A percentile compares a stretch with the other conserved stretches of the same genome.
Conservation (phyloP, 441 rosid species). For the Kokia cookei region DNA sequence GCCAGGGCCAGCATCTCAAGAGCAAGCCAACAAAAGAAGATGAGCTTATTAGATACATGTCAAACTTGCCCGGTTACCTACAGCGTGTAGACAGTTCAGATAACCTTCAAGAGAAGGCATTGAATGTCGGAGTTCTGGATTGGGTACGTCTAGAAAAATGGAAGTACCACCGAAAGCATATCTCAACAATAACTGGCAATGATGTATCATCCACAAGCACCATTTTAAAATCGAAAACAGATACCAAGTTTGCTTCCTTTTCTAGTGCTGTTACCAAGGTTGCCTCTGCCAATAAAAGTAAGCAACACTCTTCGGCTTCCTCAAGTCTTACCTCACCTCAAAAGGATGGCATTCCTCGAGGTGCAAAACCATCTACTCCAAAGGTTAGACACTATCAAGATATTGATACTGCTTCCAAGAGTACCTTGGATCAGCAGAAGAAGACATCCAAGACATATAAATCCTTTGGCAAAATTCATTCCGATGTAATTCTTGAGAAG, state of each 20-base stretch:
- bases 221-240: conserved; percentile 18
- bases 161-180: conserved; percentile 32
- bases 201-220: conserved; percentile 17
- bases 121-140: conserved; percentile 85
- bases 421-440: conserved; percentile 32
- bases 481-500: conserved; percentile 18
- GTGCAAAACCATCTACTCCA: conserved; percentile 15
- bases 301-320: conserved; percentile 14
- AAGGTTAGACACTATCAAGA: conserved; percentile 25
- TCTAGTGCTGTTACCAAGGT: conserved; percentile 23
- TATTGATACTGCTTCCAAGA: conserved; percentile 37
- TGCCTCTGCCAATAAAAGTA: conserved; percentile 17
- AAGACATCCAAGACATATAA: conserved; percentile 22
- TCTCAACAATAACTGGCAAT: conserved; percentile 17
- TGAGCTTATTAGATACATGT: conserved; percentile 68
- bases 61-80: conserved; percentile 65
- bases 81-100: conserved; percentile 32
- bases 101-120: conserved; percentile 50
- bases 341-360: conserved; percentile 11
- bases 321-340: conserved; percentile 16
- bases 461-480: conserved; percentile 14
- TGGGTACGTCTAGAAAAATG: conserved; percentile 62
- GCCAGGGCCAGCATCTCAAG: conserved; percentile 12
- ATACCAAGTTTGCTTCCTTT: conserved; percentile 21
- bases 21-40: conserved; percentile 34